Evolutionary conservation across 192 early-diverging fungal species (phyloP), one percentile per base, ranked within the genome.

Genomic region (Mortierella hygrophila): DNA sequence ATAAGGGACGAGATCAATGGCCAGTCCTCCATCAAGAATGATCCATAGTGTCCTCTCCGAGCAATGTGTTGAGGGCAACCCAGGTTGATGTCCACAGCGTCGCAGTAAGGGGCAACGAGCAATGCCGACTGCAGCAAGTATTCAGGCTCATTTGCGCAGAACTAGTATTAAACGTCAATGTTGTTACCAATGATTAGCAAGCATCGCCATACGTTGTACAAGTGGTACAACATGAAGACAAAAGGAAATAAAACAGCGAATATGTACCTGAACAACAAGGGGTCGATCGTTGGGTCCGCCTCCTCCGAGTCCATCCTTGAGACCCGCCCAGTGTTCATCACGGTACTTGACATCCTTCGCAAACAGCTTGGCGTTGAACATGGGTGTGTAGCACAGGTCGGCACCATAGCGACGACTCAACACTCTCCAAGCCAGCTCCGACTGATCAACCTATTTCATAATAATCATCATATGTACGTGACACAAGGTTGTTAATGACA

Each of bases 51-150:
- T 16, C 98, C 98, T 73, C 94, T 88, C 46, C 92, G 91, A 10
- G 98, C 98, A 85, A 99, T 99, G 54, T 94, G 93, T 88, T 99
- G 98, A 21, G 98, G 98, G 79, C 98, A 99, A 18, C 99, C 98
- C 7, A 99, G 91, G 74, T 99, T 99, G 42, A 99, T 88, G 88
- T 99, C 98, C 13, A 99, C 96, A 10, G 97, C 99, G 81, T 97
- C 97, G 75, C 97, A 98, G 26, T 94, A 83, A 78, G 93, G 90
- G 68, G 95, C 95, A 10, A 99, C 95, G 41, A 96, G 81, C 72
- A 92, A 86, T 10, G 98, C 97, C 6, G 99, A 97, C 42, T 90
- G 87, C 0, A 99, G 91, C 21, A 99, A 92, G 11, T 84, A 79
- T 8, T 94, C 93, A 3, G 98, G 95, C 38, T 99, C 98, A 88